Base-by-base conservation (phyloP, 495 filamentous ascomycete species). In the Staphylotrichum longicolle region DNA sequence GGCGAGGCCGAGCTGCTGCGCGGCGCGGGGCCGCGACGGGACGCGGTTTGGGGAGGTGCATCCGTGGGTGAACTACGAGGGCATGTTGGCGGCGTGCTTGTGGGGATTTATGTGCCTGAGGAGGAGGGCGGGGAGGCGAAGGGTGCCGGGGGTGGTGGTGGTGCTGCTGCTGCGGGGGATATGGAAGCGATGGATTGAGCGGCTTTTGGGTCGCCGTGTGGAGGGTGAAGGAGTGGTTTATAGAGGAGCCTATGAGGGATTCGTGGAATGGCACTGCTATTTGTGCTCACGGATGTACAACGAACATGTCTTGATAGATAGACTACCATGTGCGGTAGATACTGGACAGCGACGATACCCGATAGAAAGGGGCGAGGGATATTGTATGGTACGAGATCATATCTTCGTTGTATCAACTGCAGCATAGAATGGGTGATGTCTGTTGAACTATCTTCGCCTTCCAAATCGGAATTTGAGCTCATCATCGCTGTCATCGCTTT, bases 1-100 rank as follows among this genome's bases (percentile, higher is more conserved):
- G 94, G 94, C 4, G 90, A 88, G 75, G 87, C 85, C 4, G 91
- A 98, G 77, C 68, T 98, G 66, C 78, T 96, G 72, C 81, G 88
- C 30, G 87, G 82, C 14, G 93, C 92, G 2, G 2, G 94, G 91
- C 15, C 81, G 84, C 63, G 88, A 92, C 68, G 90, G 86, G 41
- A 85, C 81, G 6, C 86, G 85, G 77, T 98, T 98, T 73, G 85
- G 87, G 63, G 91, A 96, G 77, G 83, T 93, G 30, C 94, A 98
- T 79, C 91, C 93, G 15, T 98, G 95, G 94, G 93, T 98, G 9
- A 98, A 96, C 68, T 96, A 91, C 80, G 95, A 98, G 77, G 89
- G 88, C 4, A 96, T 98, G 84, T 74, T 98, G 56, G 84, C 85
- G 32, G 84, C 88, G 67, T 97, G 93, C 73, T 67, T 96, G 82